Evolutionary conservation across 2,329 filamentous ascomycete species (phyloP).

Genomic region (Trichoderma sp.): DNA sequence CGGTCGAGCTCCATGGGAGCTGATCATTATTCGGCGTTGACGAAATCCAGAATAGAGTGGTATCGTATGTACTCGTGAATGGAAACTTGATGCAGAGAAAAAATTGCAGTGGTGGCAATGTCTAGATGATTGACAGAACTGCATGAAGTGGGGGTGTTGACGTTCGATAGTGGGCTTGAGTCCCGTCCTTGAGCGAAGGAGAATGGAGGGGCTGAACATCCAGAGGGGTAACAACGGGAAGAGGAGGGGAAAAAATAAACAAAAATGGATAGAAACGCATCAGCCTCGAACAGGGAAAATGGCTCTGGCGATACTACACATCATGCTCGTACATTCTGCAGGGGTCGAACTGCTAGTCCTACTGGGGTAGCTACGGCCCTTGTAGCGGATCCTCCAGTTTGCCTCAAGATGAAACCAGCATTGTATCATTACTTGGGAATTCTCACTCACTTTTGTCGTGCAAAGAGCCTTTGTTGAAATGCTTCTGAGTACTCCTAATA

Average conservation of each 20-base stretch:
- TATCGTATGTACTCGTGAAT: neutral
- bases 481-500: neutral
- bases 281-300: neutral
- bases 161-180: constrained; percentile 33
- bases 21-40: neutral
- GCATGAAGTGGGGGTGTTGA: constrained; percentile 38
- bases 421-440: no score
- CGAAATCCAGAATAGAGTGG: neutral
- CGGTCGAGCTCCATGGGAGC: neutral
- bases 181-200: neutral
- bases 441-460: no score
- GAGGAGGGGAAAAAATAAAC: neutral
- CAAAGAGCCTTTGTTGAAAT: neutral
- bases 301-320: constrained; percentile 6
- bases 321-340: neutral
- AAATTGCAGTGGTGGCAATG: constrained; percentile 29
- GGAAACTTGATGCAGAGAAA: neutral
- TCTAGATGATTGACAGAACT: constrained; percentile 21
- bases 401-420: neutral
- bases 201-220: constrained; percentile 27
- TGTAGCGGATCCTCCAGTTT: constrained; percentile 1
- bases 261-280: neutral
- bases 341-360: constrained; percentile 4
- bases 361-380: neutral
- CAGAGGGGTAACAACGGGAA: constrained; percentile 20